Percentiles rank a stretch among this genome's conserved stretches.
These are phyloP conservation scores for Leucaena leucocephala DNA, from an alignment of 306 rosid genomes.

Conservation along the genomic window DNA sequence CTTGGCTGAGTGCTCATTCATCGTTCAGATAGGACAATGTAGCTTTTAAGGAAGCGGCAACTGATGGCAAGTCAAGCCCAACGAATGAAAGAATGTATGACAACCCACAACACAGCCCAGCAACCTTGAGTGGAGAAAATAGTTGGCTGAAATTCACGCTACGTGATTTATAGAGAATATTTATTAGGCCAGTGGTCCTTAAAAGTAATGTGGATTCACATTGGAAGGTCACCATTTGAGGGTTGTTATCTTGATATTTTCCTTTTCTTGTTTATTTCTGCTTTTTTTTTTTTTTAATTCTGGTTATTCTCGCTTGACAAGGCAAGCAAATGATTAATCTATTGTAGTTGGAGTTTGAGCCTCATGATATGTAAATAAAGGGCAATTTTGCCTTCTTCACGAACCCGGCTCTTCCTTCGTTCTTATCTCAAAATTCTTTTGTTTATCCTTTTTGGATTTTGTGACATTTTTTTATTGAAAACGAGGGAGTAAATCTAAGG, in stretches of 20 bases:
- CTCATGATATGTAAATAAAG: neutral
- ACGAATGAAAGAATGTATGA: neutral
- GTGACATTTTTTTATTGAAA: too few relatives aligned
- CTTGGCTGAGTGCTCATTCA: neutral
- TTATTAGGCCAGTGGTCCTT: neutral
- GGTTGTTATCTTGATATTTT: neutral
- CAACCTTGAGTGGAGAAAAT: neutral
- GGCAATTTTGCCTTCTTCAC: neutral
- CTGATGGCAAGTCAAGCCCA: neutral
- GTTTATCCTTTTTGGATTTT: neutral
- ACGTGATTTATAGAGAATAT: neutral
- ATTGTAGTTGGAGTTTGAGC: neutral
- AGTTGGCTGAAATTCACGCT: neutral
- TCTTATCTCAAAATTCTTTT: neutral
- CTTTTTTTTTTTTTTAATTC: neutral
- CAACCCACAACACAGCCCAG: neutral
- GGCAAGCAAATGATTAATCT: neutral
- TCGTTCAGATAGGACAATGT: neutral
- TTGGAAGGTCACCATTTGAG: neutral
- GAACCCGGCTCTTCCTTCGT: neutral
- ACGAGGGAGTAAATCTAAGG: too few relatives aligned
- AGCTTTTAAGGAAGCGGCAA: neutral
- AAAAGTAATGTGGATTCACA: neutral
- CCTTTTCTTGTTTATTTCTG: neutral
- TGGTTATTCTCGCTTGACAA: neutral